Percentiles rank a stretch among this genome's conserved stretches.
phyloP scores from a whole-genome alignment of 495 filamentous ascomycete genomes.

The Trichoderma reesei region DNA sequence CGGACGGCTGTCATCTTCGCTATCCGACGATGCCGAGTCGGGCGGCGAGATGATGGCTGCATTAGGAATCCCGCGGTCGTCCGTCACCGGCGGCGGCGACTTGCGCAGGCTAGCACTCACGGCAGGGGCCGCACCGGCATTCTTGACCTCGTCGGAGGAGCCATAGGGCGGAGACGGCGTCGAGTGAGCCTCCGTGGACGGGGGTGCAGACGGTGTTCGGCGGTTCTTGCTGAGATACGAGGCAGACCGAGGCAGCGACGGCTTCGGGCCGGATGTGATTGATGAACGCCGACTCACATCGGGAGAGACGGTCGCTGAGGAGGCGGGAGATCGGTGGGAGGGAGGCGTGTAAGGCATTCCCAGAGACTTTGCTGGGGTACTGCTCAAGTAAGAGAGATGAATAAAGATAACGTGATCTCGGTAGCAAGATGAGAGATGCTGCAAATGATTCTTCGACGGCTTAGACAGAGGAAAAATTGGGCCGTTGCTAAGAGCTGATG shows the following conservation, averaged over 20 bases:
- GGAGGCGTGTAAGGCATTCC: conserved; percentile 94
- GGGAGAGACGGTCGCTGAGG: conserved; percentile 55
- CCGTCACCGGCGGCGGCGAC: conserved; percentile 66
- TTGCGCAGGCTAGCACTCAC: conserved; percentile 53
- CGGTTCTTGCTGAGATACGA: conserved; percentile 59
- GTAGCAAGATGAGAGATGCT: neutral
- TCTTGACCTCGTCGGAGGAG: conserved; percentile 59
- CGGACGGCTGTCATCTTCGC: conserved; percentile 68
- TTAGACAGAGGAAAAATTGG: neutral
- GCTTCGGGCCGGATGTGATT: conserved; percentile 39
- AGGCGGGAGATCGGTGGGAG: conserved; percentile 66
- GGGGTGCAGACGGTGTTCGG: conserved; percentile 32
- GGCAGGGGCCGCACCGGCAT: conserved; percentile 34
- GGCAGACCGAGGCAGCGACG: conserved; percentile 58
- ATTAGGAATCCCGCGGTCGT: conserved; percentile 56
- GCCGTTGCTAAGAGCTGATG: neutral
- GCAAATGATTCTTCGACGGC: neutral
- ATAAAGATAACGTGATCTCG: neutral
- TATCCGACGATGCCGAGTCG: conserved; percentile 65
- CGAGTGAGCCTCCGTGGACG: neutral
- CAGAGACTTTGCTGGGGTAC: conserved; percentile 8
- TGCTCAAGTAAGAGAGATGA: neutral
- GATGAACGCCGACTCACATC: conserved; percentile 49
- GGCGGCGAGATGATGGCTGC: conserved; percentile 82
- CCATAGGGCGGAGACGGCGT: conserved; percentile 59